These are phyloP conservation scores for Ambrosia hybrid DNA, from an alignment of 140 eudicot species.

Conservation along the genomic window DNA sequence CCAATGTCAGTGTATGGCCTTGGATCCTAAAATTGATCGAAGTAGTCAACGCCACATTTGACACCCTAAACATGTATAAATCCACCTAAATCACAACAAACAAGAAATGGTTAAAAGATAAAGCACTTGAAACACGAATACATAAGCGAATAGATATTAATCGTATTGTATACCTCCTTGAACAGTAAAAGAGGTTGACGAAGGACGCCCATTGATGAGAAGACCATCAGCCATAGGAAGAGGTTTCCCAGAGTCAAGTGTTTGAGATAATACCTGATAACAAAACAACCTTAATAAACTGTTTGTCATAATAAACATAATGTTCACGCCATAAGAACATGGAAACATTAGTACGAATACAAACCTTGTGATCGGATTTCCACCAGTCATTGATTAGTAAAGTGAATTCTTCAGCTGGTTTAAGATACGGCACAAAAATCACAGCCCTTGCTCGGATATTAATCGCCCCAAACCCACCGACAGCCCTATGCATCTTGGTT, in stretches of 20 bases:
- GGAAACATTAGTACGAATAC: not conserved
- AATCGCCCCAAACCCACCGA: constrained; percentile 53
- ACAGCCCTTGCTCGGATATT: constrained; percentile 44
- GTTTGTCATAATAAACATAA: not conserved
- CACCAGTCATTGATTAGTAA: constrained; percentile 65
- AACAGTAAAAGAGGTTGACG: constrained; percentile 33
- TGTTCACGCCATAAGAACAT: not conserved
- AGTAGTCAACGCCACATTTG: constrained; percentile 66
- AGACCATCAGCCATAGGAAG: constrained; percentile 57
- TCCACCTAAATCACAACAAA: constrained; percentile 42
- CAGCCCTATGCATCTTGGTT: constrained; percentile 54
- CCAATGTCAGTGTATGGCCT: constrained; percentile 51
- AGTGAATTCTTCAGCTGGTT: constrained; percentile 50
- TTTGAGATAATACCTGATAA: constrained; percentile 48
- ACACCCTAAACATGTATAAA: constrained; percentile 62
- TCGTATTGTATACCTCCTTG: constrained; percentile 38
- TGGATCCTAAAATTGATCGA: constrained; percentile 74
- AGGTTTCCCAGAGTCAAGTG: constrained; percentile 49
- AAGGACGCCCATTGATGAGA: constrained; percentile 61
- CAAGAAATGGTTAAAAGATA: not conserved
- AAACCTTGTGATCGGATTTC: constrained; percentile 62
- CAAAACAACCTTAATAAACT: not conserved
- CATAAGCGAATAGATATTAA: not conserved
- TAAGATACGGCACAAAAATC: constrained; percentile 58
- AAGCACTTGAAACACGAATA: not conserved